phyloP scores from a whole-genome alignment of 1,284 basidiomycete genomes.

The Phellinidium pouzarii region DNA sequence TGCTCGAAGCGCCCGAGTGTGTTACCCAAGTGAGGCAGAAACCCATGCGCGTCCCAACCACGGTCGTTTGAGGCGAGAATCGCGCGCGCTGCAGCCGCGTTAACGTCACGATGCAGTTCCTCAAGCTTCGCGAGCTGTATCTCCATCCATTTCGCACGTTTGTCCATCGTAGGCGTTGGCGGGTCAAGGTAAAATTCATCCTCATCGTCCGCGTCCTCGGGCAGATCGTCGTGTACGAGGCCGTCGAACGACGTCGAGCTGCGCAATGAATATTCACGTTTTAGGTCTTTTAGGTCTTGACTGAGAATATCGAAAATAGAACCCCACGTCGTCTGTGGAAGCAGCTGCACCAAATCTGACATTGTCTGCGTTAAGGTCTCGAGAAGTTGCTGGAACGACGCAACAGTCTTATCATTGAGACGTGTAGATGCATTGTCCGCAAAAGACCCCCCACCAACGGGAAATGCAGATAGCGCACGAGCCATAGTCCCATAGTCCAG shows the following conservation, averaged over 20 bases:
- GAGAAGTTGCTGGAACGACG: conserved; percentile 76
- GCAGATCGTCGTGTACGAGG: conserved; percentile 76
- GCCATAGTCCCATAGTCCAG: conserved; percentile 76
- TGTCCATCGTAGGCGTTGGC: conserved; percentile 73
- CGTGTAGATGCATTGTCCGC: conserved; percentile 73
- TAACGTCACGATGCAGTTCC: conserved; percentile 79
- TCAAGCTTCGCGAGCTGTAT: conserved; percentile 79
- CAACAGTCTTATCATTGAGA: conserved; percentile 78
- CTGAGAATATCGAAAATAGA: conserved; percentile 17
- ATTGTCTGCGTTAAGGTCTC: conserved; percentile 83
- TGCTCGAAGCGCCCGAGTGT: conserved; percentile 62
- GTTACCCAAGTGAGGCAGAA: conserved; percentile 57
- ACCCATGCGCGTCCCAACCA: conserved; percentile 69
- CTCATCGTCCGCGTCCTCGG: conserved; percentile 75
- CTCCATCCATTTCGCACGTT: conserved; percentile 84
- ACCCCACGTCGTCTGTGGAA: conserved; percentile 77
- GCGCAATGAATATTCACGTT: conserved; percentile 26
- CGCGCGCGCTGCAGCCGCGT: conserved; percentile 74
- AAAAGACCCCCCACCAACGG: conserved; percentile 78
- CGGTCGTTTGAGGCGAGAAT: conserved; percentile 76
- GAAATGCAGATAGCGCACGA: conserved; percentile 76
- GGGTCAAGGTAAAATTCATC: conserved; percentile 58
- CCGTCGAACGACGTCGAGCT: conserved; percentile 81
- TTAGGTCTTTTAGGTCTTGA: conserved; percentile 16
- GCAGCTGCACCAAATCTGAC: conserved; percentile 70